A percentile compares a stretch with the other conserved stretches of the same genome.
Evolutionary conservation across 306 rosid genomes (phyloP).

Genomic region (Fagus crenata): DNA sequence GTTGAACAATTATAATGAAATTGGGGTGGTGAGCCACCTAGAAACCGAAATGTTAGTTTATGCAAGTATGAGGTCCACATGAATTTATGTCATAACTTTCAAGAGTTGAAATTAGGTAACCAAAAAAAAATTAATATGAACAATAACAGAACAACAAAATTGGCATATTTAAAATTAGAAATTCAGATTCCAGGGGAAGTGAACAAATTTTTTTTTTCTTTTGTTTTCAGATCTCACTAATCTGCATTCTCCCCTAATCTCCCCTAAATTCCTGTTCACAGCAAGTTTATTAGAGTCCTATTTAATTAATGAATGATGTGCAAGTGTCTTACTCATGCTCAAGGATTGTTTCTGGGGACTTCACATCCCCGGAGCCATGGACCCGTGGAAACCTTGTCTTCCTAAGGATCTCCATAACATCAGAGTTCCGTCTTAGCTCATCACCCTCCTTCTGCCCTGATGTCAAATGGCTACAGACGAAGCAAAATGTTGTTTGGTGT

Average conservation of each 20-base stretch:
- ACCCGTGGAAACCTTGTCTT: constrained; percentile 96
- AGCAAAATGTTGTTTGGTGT: constrained; percentile 94
- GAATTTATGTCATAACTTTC: background rate
- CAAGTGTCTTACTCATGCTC: constrained; percentile 85
- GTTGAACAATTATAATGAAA: background rate
- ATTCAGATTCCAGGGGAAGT: background rate
- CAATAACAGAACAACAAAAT: background rate
- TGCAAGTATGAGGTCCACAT: background rate
- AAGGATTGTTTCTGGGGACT: constrained; percentile 94
- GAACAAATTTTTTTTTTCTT: background rate
- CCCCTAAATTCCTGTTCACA: background rate
- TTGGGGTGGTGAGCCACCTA: background rate
- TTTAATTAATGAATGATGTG: constrained; percentile 9
- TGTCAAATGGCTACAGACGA: constrained; percentile 90
- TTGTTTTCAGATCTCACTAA: background rate
- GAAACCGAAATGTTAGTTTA: constrained; percentile 5
- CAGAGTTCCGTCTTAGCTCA: constrained; percentile 91
- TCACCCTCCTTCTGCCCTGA: constrained; percentile 99
- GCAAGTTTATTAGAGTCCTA: background rate
- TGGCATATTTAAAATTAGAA: background rate
- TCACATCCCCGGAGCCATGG: constrained; percentile 60
- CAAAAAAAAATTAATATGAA: background rate
- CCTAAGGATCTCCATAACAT: constrained; percentile 91
- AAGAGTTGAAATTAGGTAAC: background rate
- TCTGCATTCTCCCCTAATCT: background rate